Conservation (phyloP, 495 filamentous ascomycete genomes). For the Podospora tetraspora region DNA sequence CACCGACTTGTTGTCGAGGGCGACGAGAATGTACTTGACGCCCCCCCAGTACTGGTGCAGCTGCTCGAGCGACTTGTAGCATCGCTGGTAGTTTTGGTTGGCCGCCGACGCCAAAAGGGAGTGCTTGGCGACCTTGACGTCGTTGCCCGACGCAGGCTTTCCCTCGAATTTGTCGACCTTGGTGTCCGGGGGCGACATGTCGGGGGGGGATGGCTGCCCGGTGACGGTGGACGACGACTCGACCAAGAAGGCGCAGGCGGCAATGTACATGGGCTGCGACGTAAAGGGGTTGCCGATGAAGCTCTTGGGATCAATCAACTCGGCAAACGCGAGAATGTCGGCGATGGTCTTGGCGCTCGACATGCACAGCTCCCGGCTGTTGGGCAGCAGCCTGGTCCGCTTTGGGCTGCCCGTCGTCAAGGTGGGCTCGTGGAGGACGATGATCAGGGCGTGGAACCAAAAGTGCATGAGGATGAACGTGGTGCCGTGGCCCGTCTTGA, state of each 20-base stretch:
- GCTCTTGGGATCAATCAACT: conserved; percentile 71
- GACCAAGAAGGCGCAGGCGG: conserved; percentile 79
- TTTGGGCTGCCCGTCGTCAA: conserved; percentile 63
- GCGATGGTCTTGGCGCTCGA: conserved; percentile 85
- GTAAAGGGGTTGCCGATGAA: conserved; percentile 83
- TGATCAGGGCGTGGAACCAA: conserved; percentile 85
- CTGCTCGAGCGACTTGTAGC: conserved; percentile 72
- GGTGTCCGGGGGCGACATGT: conserved; percentile 34
- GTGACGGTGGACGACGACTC: conserved; percentile 58
- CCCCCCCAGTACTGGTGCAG: conserved; percentile 78
- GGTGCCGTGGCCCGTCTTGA: conserved; percentile 68
- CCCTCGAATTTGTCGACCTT: conserved; percentile 14
- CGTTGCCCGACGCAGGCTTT: conserved; percentile 24
- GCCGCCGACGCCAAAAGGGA: conserved; percentile 68
- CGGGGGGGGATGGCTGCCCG: conserved; percentile 52
- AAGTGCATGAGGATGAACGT: conserved; percentile 86
- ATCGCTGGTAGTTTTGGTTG: conserved; percentile 73
- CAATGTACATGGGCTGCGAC: conserved; percentile 85
- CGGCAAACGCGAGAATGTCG: conserved; percentile 74
- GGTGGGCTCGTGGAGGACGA: conserved; percentile 76
- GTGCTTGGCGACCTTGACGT: conserved; percentile 58
- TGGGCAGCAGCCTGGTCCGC: conserved; percentile 61
- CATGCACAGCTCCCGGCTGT: conserved; percentile 77
- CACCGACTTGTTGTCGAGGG: conserved; percentile 80
- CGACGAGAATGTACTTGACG: conserved; percentile 78